Conservation (phyloP, 1,284 basidiomycete species). For the Schizophyllum amplum region DNA sequence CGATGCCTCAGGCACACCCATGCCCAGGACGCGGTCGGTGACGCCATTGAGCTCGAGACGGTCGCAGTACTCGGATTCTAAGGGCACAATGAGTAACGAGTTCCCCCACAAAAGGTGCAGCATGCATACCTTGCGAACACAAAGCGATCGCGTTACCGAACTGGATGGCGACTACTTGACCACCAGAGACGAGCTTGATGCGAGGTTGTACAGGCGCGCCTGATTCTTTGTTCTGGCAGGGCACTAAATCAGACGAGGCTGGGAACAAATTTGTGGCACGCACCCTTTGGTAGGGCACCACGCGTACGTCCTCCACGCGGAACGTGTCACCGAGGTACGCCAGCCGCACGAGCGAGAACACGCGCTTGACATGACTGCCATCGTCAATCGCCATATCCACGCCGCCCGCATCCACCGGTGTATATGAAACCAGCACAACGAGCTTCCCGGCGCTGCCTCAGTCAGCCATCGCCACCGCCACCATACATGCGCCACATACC, state of each 20-base stretch:
- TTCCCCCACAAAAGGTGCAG: not conserved
- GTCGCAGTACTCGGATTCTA: slow-evolving; percentile 65
- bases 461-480: not conserved
- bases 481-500: slow-evolving; percentile 28
- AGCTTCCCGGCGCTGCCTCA: slow-evolving; percentile 38
- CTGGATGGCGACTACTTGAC: slow-evolving; percentile 51
- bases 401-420: slow-evolving; percentile 33
- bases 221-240: slow-evolving; percentile 46
- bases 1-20: slow-evolving; percentile 46
- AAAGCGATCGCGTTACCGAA: slow-evolving; percentile 74
- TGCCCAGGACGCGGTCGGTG: slow-evolving; percentile 60
- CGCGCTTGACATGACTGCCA: slow-evolving; percentile 37
- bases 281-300: slow-evolving; percentile 71
- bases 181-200: slow-evolving; percentile 49
- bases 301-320: slow-evolving; percentile 37
- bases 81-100: not conserved
- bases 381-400: slow-evolving; percentile 31
- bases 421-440: slow-evolving; percentile 60
- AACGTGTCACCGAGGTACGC: slow-evolving; percentile 33
- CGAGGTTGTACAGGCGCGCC: slow-evolving; percentile 64
- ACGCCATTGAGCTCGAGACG: slow-evolving; percentile 63
- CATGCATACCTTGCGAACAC: slow-evolving; percentile 51
- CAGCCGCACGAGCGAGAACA: slow-evolving; percentile 55
- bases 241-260: slow-evolving; percentile 2
- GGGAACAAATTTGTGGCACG: slow-evolving; percentile 18